Evolutionary conservation across 2,329 filamentous ascomycete species (phyloP).

Genomic region (Fusarium tjaetaba): DNA sequence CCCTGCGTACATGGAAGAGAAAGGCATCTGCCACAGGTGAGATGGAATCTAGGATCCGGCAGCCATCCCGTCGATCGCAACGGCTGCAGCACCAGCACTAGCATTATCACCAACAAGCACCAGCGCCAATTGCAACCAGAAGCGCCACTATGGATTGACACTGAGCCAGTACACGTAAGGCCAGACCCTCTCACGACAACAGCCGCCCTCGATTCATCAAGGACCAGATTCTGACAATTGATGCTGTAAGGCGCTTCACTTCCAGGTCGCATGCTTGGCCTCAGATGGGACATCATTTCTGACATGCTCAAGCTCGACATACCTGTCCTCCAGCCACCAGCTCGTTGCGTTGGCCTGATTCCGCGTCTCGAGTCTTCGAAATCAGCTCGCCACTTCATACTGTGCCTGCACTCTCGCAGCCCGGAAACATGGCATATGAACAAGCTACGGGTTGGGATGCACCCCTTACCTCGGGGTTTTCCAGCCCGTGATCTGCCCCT

Average conservation of each 20-base stretch:
- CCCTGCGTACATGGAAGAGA: not conserved
- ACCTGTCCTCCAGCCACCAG: not conserved
- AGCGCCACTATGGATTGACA: too few relatives aligned
- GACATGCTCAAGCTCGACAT: too few relatives aligned
- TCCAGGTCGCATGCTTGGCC: not conserved
- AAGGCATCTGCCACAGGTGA: not conserved
- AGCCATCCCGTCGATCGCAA: not conserved
- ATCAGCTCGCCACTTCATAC: not conserved
- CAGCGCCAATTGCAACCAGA: not conserved
- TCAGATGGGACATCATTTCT: not conserved
- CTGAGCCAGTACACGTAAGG: not conserved
- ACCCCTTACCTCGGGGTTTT: too few relatives aligned
- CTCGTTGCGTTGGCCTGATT: fast-evolving
- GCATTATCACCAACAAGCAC: too few relatives aligned
- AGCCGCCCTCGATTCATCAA: not conserved
- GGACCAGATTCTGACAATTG: not conserved
- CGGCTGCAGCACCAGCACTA: not conserved
- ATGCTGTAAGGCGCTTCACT: not conserved
- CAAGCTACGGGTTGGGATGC: not conserved
- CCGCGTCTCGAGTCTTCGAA: not conserved
- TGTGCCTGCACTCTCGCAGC: fast-evolving
- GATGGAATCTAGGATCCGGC: not conserved
- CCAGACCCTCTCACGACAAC: too few relatives aligned
- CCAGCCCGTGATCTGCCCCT: not conserved
- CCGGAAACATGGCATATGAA: not conserved